These are phyloP conservation scores for Backusella psychrophila DNA, from an alignment of 192 early-diverging fungal genomes.

Conservation along the genomic window DNA sequence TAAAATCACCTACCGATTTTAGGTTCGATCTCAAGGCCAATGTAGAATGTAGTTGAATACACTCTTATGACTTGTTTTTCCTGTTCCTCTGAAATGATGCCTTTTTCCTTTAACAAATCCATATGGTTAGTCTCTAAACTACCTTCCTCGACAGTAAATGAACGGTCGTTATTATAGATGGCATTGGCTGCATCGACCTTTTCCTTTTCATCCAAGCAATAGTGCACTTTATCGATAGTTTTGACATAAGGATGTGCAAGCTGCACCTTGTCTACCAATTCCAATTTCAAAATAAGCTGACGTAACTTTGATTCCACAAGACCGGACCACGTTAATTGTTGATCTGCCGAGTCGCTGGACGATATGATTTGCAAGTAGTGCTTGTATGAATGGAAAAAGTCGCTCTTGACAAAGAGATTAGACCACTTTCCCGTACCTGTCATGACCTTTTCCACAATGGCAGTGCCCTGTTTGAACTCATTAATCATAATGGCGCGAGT, in stretches of 20 bases:
- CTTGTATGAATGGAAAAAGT: slow-evolving; percentile 86
- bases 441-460: slow-evolving; percentile 77
- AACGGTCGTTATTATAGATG: slow-evolving; percentile 39
- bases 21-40: slow-evolving; percentile 74
- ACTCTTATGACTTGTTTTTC: slow-evolving; percentile 38
- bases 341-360: slow-evolving; percentile 67
- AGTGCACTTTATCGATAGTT: slow-evolving; percentile 68
- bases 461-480: slow-evolving; percentile 82
- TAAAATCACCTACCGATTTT: slow-evolving; percentile 43
- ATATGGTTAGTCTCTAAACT: slow-evolving; percentile 28
- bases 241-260: slow-evolving; percentile 92
- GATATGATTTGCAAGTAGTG: slow-evolving; percentile 91
- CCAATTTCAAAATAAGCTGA: slow-evolving; percentile 83
- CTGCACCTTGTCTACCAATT: slow-evolving; percentile 65
- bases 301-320: slow-evolving; percentile 91
- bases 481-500: slow-evolving; percentile 79
- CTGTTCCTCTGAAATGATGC: slow-evolving; percentile 18
- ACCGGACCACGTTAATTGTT: slow-evolving; percentile 81
- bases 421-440: slow-evolving; percentile 72
- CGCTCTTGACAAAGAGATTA: slow-evolving; percentile 83
- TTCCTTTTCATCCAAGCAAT: slow-evolving; percentile 68
- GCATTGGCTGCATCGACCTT: slow-evolving; percentile 66
- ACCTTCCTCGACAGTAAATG: slow-evolving; percentile 35
- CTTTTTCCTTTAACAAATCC: slow-evolving; percentile 26
- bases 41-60: slow-evolving; percentile 84